These are phyloP conservation scores for Chrysoporthe puriensis DNA, from an alignment of 2,329 filamentous ascomycete genomes.

Conservation along the genomic window DNA sequence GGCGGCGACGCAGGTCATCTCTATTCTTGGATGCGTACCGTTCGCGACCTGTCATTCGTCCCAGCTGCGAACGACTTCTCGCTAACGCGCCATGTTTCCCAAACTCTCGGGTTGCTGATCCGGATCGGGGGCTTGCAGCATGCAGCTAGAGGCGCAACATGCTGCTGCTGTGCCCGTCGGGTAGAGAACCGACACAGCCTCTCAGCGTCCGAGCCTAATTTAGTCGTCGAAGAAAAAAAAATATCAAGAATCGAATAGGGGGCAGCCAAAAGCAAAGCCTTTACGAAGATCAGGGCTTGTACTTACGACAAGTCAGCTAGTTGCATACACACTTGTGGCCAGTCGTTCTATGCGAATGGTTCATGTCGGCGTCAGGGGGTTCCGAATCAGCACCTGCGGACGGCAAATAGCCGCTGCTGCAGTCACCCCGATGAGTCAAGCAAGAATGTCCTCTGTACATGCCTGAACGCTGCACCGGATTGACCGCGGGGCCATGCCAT, in stretches of 20 bases:
- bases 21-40: constrained; percentile 24
- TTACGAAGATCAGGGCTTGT: not conserved
- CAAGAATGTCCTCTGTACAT: not conserved
- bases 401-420: not conserved
- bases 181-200: constrained; percentile 25
- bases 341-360: not conserved
- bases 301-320: constrained; percentile 5
- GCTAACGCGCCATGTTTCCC: constrained; percentile 25
- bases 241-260: not conserved
- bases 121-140: constrained; percentile 29
- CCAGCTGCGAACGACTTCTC: constrained; percentile 20
- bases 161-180: constrained; percentile 3
- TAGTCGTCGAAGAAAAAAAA: not conserved
- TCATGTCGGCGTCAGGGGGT: not conserved
- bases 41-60: constrained; percentile 21
- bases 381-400: not conserved
- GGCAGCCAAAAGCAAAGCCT: not conserved
- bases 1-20: constrained; percentile 20
- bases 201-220: not conserved
- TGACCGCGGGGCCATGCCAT: not conserved
- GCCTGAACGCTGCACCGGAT: constrained; percentile 9
- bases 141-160: constrained; percentile 20
- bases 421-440: constrained; percentile 11
- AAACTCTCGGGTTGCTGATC: constrained; percentile 28
- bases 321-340: not conserved